A percentile compares a stretch with the other conserved stretches of the same genome.
phyloP scores from a whole-genome alignment of 345 rosid species.

The Erysimum cheiranthoides region DNA sequence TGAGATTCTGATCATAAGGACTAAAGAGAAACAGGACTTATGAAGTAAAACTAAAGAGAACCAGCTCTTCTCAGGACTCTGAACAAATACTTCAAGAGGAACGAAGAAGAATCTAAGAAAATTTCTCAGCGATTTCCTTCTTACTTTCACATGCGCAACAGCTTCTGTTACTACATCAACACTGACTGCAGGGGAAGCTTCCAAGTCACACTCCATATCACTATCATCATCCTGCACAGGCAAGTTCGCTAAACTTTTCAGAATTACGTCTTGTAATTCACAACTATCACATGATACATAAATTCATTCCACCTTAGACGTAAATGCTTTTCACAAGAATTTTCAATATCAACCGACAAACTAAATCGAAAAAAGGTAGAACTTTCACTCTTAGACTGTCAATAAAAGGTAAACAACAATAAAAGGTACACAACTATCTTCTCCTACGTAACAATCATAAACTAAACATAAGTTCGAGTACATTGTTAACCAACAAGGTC shows the following conservation, averaged over 20 bases:
- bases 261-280: slow-evolving; percentile 5
- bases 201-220: slow-evolving; percentile 89
- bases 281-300: slow-evolving; percentile 7
- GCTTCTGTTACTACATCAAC: slow-evolving; percentile 77
- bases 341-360: neutral
- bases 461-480: neutral
- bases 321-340: neutral
- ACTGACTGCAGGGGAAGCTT: slow-evolving; percentile 70
- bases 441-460: too few species aligned
- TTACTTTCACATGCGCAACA: slow-evolving; percentile 87
- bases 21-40: slow-evolving; percentile 10
- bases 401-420: slow-evolving; percentile 24
- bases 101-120: slow-evolving; percentile 12
- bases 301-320: neutral
- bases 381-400: slow-evolving; percentile 1
- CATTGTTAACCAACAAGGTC: neutral
- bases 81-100: neutral
- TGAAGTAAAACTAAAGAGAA: slow-evolving; percentile 20
- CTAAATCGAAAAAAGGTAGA: neutral
- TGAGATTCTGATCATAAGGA: slow-evolving; percentile 9
- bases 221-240: slow-evolving; percentile 85
- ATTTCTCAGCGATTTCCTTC: slow-evolving; percentile 12
- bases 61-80: slow-evolving; percentile 18
- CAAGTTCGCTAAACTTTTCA: slow-evolving; percentile 12
- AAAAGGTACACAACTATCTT: slow-evolving; percentile 5